Evolutionary conservation across 2,329 filamentous ascomycete species (phyloP), one percentile per base, ranked within the genome.

Genomic region (Colletotrichum somersetense): DNA sequence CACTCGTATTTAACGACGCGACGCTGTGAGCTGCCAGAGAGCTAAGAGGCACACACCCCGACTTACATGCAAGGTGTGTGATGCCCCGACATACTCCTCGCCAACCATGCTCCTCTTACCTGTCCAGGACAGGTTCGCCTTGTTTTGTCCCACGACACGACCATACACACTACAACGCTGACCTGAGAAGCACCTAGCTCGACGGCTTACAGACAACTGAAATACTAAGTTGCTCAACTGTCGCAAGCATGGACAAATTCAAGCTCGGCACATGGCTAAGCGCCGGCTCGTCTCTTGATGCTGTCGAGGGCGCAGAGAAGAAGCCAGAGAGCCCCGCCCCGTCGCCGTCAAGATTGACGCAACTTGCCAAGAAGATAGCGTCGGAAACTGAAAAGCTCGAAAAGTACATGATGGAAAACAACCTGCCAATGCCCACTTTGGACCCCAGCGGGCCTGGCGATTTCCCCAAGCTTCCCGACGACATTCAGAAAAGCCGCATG

Each of bases 361-460:
- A 79, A 35, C 78, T 89, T n/a, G 86, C 86, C 2, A 81, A 80
- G 61, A 85, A 80, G 58, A 89, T 89, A 66, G 80, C 81, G 46
- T 74, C 76, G 53, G 86, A 88, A 73, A 85, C 87, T 0, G 83
- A 85, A 72, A 88, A 83, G 75, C 77, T 89, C 23, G 85, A 88
- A 69, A 77, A 77, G 3, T 87, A 86, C 75, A 76, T 89, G 72
- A 82, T 79, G 61, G 79, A 81, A 5, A 84, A 84, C 62, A 80
- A 80, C 8, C 76, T 85, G 2, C 80, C 80, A 0, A 77, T 83
- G 62, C 84, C 86, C 11, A 81, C 81, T 8, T 87, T 89, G 68
- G 85, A 83, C 12, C 81, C 80, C 11, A 80, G 85, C 68, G 80
- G 83, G 0, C 83, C 85, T 0, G 75, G 76, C 5, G 84, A 87